A percentile compares a stretch with the other conserved stretches of the same genome.
Conservation (phyloP, 495 filamentous ascomycete species). For the Tuber microsphaerosporum region DNA sequence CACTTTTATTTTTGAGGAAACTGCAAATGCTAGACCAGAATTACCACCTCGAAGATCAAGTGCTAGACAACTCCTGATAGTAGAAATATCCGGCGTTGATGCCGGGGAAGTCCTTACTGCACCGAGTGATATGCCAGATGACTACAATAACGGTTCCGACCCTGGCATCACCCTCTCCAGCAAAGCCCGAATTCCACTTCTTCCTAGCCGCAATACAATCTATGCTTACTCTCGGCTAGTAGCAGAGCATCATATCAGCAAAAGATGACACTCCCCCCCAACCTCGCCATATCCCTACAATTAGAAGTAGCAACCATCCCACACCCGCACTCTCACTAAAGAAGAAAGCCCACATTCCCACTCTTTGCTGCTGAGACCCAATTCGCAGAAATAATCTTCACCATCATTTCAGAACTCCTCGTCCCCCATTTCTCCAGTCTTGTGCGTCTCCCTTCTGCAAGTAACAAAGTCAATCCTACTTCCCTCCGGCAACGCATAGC, state of each 20-base stretch:
- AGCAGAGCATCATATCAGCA: slow-evolving; percentile 5
- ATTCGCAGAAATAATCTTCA: slow-evolving; percentile 89
- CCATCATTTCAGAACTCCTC: slow-evolving; percentile 84
- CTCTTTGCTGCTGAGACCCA: slow-evolving; percentile 78
- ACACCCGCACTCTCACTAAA: slow-evolving; percentile 29
- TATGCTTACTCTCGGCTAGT: background rate
- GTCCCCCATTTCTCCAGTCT: no score
- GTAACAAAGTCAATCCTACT: slow-evolving; percentile 91
- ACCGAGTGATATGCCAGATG: slow-evolving; percentile 68
- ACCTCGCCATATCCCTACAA: slow-evolving; percentile 9
- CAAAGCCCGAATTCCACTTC: slow-evolving; percentile 11
- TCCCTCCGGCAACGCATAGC: slow-evolving; percentile 79
- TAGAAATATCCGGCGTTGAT: slow-evolving; percentile 1
- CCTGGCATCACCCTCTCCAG: slow-evolving; percentile 42
- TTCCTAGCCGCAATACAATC: background rate
- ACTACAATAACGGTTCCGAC: slow-evolving; percentile 49
- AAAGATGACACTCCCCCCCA: slow-evolving; percentile 19
- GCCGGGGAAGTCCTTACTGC: slow-evolving; percentile 53
- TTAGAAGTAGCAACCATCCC: slow-evolving; percentile 11
- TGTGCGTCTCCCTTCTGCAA: slow-evolving; percentile 76
- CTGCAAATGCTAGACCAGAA: slow-evolving; percentile 13
- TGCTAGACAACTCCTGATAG: slow-evolving; percentile 31
- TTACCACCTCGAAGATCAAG: slow-evolving; percentile 22
- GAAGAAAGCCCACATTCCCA: slow-evolving; percentile 34
- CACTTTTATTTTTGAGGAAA: slow-evolving; percentile 17